Conservation (phyloP, 208 protist species). For the Crithidia expoeki region DNA sequence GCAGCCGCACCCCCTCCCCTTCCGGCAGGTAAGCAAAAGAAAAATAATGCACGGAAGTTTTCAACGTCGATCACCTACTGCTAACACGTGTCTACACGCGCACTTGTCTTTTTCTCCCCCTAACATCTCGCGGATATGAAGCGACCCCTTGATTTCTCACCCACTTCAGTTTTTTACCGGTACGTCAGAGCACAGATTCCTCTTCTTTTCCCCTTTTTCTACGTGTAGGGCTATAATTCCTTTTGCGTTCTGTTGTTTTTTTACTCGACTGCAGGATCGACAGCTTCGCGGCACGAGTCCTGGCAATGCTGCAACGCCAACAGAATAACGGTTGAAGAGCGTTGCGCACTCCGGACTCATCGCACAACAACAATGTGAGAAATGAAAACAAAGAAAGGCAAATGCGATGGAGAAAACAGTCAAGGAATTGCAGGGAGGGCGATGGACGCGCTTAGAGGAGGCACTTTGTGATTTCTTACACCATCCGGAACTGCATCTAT, state of each 20-base stretch:
- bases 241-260: not conserved
- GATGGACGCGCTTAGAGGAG: no score
- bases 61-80: not conserved
- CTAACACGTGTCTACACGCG: not conserved
- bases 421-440: no score
- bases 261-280: not conserved
- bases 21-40: no score
- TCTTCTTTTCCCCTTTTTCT: not conserved
- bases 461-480: not conserved
- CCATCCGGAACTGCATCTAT: not conserved
- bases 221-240: not conserved
- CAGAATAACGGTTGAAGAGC: not conserved
- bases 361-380: not conserved
- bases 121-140: constrained; percentile 21
- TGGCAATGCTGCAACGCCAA: not conserved
- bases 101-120: constrained; percentile 20
- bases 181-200: not conserved
- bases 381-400: no score
- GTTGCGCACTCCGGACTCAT: not conserved
- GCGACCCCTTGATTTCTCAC: constrained; percentile 19
- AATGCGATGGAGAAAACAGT: no score
- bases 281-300: constrained; percentile 2
- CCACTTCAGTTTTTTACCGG: not conserved
- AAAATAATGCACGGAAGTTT: no score
- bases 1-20: not conserved